Evolutionary conservation across 352 stramenopile genomes (phyloP).

Genomic region (Pythium dissimile): DNA sequence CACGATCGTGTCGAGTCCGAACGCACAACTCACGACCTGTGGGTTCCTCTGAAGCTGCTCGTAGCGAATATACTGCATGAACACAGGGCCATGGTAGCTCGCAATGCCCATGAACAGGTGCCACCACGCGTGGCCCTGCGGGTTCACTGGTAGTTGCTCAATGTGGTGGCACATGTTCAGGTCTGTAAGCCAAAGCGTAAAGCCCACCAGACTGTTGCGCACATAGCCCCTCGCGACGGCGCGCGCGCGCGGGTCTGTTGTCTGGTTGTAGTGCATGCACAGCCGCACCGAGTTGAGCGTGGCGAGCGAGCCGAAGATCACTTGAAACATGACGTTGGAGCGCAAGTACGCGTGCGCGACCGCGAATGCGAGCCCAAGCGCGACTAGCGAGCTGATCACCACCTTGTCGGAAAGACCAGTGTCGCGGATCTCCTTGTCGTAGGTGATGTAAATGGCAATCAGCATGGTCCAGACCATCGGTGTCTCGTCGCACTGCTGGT

Average conservation of each 20-base stretch:
- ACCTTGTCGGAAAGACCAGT: slow-evolving; percentile 30
- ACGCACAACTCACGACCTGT: slow-evolving; percentile 27
- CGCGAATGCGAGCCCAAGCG: slow-evolving; percentile 53
- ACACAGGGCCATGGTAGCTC: slow-evolving; percentile 69
- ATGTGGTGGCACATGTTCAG: slow-evolving; percentile 66
- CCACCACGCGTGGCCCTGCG: slow-evolving; percentile 78
- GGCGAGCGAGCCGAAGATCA: slow-evolving; percentile 60
- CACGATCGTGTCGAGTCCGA: slow-evolving; percentile 27
- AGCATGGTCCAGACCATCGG: slow-evolving; percentile 84
- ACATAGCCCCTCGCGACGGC: slow-evolving; percentile 58
- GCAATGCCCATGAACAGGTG: slow-evolving; percentile 79
- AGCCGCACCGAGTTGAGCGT: slow-evolving; percentile 41
- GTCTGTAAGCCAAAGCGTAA: slow-evolving; percentile 67
- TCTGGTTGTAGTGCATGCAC: slow-evolving; percentile 45
- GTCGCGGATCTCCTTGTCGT: slow-evolving; percentile 62
- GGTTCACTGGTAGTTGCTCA: slow-evolving; percentile 55
- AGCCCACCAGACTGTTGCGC: slow-evolving; percentile 49
- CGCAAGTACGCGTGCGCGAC: slow-evolving; percentile 71
- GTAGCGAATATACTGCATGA: slow-evolving; percentile 82
- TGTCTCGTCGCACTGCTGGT: slow-evolving; percentile 81
- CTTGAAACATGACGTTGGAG: slow-evolving; percentile 69
- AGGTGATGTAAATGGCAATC: slow-evolving; percentile 72
- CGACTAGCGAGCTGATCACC: slow-evolving; percentile 42
- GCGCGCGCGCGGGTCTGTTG: slow-evolving; percentile 40
- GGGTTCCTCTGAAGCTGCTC: slow-evolving; percentile 60